Evolutionary conservation across 306 rosid genomes (phyloP).

Genomic region (Prunus armeniaca): DNA sequence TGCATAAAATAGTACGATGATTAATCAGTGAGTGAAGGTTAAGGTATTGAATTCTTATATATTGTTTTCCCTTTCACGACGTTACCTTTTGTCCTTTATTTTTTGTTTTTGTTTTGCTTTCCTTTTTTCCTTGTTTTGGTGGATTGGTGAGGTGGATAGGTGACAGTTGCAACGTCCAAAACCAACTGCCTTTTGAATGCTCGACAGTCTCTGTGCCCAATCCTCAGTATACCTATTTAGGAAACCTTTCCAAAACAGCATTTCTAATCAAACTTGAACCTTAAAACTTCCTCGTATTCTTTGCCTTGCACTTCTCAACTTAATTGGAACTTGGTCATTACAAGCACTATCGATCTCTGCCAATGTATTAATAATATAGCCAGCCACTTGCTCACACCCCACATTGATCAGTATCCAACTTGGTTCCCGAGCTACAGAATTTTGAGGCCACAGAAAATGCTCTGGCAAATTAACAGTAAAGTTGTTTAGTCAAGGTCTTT

Average conservation of each 20-base stretch:
- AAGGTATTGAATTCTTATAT: no score
- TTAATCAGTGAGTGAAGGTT: no score
- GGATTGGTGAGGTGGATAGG: not conserved
- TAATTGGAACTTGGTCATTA: not conserved
- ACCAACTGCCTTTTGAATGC: not conserved
- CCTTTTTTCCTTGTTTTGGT: not conserved
- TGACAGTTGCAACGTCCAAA: not conserved
- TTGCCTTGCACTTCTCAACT: not conserved
- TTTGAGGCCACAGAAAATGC: not conserved
- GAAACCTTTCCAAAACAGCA: not conserved
- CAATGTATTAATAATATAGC: not conserved
- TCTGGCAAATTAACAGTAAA: no score
- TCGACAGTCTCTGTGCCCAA: no score
- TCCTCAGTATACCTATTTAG: not conserved
- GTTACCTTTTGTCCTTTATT: no score
- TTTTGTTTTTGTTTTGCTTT: no score
- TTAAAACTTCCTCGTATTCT: not conserved
- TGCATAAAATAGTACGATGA: no score
- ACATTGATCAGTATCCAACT: not conserved
- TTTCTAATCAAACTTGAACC: not conserved
- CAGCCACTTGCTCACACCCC: not conserved
- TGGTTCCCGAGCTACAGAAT: not conserved
- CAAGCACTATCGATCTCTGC: not conserved
- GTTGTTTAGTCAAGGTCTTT: no score
- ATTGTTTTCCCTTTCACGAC: no score